A percentile compares a stretch with the other conserved stretches of the same genome.
phyloP scores from a whole-genome alignment of 2,329 filamentous ascomycete genomes.

The Dactylella cylindrospora region DNA sequence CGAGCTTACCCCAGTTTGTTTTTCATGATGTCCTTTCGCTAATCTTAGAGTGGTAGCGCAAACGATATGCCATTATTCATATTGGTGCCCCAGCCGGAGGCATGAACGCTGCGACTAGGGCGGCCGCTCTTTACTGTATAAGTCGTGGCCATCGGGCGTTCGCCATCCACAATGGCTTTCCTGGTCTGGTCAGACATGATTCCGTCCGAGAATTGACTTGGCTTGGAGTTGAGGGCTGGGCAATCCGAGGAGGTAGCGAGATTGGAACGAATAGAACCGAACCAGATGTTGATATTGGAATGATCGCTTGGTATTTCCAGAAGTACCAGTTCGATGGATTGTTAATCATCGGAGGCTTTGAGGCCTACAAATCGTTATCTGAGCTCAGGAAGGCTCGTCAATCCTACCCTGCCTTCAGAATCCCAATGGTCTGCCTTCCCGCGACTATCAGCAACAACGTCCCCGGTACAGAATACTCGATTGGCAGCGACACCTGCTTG shows the following conservation, averaged over 20 bases:
- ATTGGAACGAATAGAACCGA: conserved; percentile 96
- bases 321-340: conserved; percentile 86
- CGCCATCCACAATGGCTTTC: conserved; percentile 95
- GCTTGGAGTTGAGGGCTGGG: conserved; percentile 94
- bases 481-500: conserved; percentile 93
- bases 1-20: neutral
- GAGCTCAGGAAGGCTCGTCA: conserved; percentile 79
- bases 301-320: conserved; percentile 78
- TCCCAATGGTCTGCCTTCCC: conserved; percentile 85
- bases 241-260: conserved; percentile 93
- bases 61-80: conserved; percentile 94
- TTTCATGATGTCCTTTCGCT: neutral
- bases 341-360: conserved; percentile 91
- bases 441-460: conserved; percentile 99
- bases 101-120: conserved; percentile 95
- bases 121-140: conserved; percentile 57
- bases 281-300: conserved; percentile 81
- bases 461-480: conserved; percentile 92
- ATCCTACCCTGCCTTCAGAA: conserved; percentile 80
- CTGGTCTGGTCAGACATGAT: conserved; percentile 88
- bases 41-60: conserved; percentile 61
- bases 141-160: conserved; percentile 77
- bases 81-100: conserved; percentile 94
- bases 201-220: conserved; percentile 84
- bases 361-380: conserved; percentile 89